Base-by-base conservation (phyloP, 192 early-diverging fungal species). In the Podila horticola region DNA sequence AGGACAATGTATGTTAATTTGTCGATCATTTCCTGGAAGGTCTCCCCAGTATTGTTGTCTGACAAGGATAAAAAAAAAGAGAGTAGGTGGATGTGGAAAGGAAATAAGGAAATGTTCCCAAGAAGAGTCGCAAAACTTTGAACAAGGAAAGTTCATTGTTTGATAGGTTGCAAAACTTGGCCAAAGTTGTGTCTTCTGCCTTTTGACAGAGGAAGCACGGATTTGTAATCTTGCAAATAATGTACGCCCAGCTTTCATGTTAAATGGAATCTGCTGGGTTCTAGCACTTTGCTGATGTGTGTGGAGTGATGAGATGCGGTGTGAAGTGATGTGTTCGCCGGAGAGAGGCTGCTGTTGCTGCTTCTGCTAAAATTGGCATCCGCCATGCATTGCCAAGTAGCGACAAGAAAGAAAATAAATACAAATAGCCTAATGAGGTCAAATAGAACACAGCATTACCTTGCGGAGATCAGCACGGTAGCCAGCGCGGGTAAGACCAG, bases 391-490 rank as follows among this genome's bases (percentile, higher is more conserved):
- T 8, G 29, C 31, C 67, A 74, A n/a, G 45, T 52, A 50, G 36
- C 15, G 20, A 60, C 36, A 58, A 2, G 34, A 33, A 17, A 29
- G 22, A 58, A 19, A 74, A 49, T 38, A 59, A 68, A 48, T 49
- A 22, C 20, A 41, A 7, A 26, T 5, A 49, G 26, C 10, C 26
- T 58, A 2, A 64, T 3, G 4, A 45, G 41, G 41, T 15, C 41
- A 60, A 24, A 19, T 20, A 45, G 57, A 38, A 33, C 57, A 57
- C 6, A 41, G 48, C 58, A 68, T 59, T 88, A 90, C 89, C 72
- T 87, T 74, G 82, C 88, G 85, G 70, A 93, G 88, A 74, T 95
- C 94, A 65, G 91, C 87, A 65, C 94, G 90, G 90, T 94, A 93
- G 51, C 82, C 81, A 71, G 66, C 52, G 72, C 83, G 85, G 71